A percentile compares a stretch with the other conserved stretches of the same genome.
Conservation (phyloP, 352 stramenopile species). For the Phytophthora pluvialis region DNA sequence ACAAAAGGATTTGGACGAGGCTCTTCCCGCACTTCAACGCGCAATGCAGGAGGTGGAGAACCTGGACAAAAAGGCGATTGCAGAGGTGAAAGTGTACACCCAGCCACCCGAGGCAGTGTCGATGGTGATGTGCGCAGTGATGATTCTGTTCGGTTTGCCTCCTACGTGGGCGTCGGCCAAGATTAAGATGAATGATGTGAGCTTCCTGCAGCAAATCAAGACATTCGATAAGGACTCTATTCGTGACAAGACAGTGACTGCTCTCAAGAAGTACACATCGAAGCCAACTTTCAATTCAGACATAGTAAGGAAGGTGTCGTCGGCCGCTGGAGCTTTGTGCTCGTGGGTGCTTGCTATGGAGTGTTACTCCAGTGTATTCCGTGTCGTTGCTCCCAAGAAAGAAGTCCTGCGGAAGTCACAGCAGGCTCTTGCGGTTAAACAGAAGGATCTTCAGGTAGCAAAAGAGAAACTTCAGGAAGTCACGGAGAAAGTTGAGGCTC, state of each 20-base stretch:
- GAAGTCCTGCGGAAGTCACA: constrained; percentile 89
- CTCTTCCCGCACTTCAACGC: constrained; percentile 92
- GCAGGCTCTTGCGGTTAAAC: constrained; percentile 84
- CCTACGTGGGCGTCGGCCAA: constrained; percentile 95
- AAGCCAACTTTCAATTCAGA: constrained; percentile 88
- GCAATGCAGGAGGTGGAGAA: constrained; percentile 96
- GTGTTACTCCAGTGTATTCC: constrained; percentile 89
- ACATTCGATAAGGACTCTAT: constrained; percentile 97
- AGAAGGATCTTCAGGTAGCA: constrained; percentile 87
- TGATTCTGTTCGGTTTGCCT: constrained; percentile 95
- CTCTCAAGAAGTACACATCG: constrained; percentile 94
- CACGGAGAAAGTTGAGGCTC: constrained; percentile 90
- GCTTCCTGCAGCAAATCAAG: constrained; percentile 95
- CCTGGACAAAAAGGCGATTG: constrained; percentile 95
- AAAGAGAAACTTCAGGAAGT: constrained; percentile 92
- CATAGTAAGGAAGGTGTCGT: constrained; percentile 91
- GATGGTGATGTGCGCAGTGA: constrained; percentile 95
- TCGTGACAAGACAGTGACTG: constrained; percentile 92
- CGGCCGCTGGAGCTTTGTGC: constrained; percentile 88
- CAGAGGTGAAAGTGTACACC: constrained; percentile 96
- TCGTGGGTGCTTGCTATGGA: constrained; percentile 94
- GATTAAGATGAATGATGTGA: constrained; percentile 94
- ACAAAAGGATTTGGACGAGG: constrained; percentile 94
- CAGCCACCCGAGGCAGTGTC: constrained; percentile 93
- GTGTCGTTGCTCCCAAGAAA: constrained; percentile 91